Percentiles rank a stretch among this genome's conserved stretches.
Evolutionary conservation across 306 rosid species (phyloP).

Genomic region (Fragaria nilgerrensis): DNA sequence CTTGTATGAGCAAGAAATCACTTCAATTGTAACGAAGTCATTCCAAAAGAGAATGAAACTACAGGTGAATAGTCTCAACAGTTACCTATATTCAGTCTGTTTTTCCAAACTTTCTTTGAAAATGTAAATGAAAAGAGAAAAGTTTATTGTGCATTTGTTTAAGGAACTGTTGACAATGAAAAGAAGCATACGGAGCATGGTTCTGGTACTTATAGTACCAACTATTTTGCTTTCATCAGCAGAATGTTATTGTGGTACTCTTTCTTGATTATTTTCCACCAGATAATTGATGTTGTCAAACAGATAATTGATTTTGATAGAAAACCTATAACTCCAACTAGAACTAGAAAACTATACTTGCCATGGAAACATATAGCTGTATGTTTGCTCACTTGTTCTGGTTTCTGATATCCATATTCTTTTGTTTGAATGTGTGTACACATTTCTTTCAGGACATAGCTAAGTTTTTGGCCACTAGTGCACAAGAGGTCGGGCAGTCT

Average conservation of each 20-base stretch:
- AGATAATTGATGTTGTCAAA: neutral
- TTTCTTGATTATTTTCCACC: neutral
- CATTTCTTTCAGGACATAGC: conserved; percentile 56
- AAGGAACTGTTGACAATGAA: neutral
- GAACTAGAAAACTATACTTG: neutral
- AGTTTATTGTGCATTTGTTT: neutral
- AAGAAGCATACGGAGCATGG: neutral
- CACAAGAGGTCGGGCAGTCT: conserved; percentile 67
- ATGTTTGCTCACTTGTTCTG: neutral
- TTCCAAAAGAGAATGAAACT: conserved; percentile 45
- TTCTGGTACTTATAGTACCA: neutral
- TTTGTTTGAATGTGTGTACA: neutral
- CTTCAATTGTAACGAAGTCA: conserved; percentile 43
- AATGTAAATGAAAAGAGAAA: neutral
- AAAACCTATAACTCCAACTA: neutral
- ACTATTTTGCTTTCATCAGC: neutral
- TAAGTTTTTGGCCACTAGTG: conserved; percentile 52
- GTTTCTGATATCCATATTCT: neutral
- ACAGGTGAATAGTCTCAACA: conserved; percentile 45
- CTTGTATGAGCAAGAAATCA: conserved; percentile 75
- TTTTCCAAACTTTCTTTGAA: conserved; percentile 9
- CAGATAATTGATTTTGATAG: neutral
- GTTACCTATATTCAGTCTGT: neutral
- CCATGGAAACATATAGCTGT: neutral
- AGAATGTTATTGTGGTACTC: neutral